Evolutionary conservation across 2,329 filamentous ascomycete genomes (phyloP), one percentile per base, ranked within the genome.

Genomic region (Fusarium lateritium): DNA sequence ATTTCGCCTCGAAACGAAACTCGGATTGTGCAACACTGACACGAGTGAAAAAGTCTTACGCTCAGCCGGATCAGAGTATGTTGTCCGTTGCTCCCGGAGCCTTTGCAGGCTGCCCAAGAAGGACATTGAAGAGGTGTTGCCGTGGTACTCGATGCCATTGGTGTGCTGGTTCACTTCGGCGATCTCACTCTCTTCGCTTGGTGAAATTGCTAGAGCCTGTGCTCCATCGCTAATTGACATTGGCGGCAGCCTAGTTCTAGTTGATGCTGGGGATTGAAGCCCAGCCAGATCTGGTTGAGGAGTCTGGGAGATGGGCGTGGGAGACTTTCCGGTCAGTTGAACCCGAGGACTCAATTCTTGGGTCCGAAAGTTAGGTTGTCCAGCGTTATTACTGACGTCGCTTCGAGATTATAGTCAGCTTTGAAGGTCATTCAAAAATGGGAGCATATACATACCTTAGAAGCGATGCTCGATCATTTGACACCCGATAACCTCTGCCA

Each of bases 151-250:
- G 19, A 58, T 39, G 19, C 49, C 40, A n/a, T 54, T 58, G 4
- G 56, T 58, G 19, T 58, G 56, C 13, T 54, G 49, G 6, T 58
- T 58, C 3, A 58, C 33, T n/a, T 54, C 56, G 8, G 56, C 47
- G 13, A 58, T 54, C 9, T 58, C 55, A 17, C 55, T 58, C 39
- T 58, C 55, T 19, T 58, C 55, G 31, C 56, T 58, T 2, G 56
- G 56, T 2, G 56, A 54, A 4, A 26, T 11, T 13, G 34, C 44
- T 15, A 40, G 11, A 49, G 42, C 33, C 5, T 49, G 34, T 40
- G 43, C n/a, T 42, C 17, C 34, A 6, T 50, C 44, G 9, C 15
- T 42, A 21, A 42, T 34, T 24, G 34, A 17, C n/a, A 13, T 22
- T 15, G 53, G 34, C 34, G 3, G 44, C 8, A 58, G 31, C 13